Percentiles rank a stretch among this genome's conserved stretches.
Evolutionary conservation across 2,329 filamentous ascomycete genomes (phyloP).

Genomic region (Scytalidium lignicola): DNA sequence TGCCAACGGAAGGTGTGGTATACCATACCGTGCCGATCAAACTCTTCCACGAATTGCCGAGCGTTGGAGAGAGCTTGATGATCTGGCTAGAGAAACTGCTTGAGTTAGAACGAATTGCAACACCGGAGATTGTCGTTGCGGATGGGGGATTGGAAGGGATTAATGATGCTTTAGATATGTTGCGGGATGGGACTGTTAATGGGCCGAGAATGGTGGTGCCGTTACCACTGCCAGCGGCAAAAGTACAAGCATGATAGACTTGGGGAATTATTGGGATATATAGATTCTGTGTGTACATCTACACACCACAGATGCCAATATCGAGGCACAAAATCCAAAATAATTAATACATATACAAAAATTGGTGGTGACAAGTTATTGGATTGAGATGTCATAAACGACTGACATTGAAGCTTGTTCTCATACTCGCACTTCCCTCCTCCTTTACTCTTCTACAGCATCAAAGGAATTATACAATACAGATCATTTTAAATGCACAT

Average conservation of each 20-base stretch:
- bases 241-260: neutral
- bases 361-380: too few species aligned
- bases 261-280: neutral
- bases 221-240: neutral
- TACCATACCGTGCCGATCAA: constrained; percentile 60
- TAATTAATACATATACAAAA: too few species aligned
- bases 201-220: constrained; percentile 65
- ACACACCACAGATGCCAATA: too few species aligned
- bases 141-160: constrained; percentile 60
- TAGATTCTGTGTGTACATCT: neutral
- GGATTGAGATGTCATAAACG: too few species aligned
- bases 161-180: constrained; percentile 61
- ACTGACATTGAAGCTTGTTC: too few species aligned
- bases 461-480: too few species aligned
- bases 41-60: constrained; percentile 63
- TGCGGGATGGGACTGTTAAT: constrained; percentile 61
- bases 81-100: constrained; percentile 65
- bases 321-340: too few species aligned
- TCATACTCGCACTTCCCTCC: too few species aligned
- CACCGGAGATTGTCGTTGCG: constrained; percentile 61
- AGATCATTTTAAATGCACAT: too few species aligned
- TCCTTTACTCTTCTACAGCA: too few species aligned
- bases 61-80: constrained; percentile 57
- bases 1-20: constrained; percentile 13
- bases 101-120: constrained; percentile 42